Evolutionary conservation across 2,329 filamentous ascomycete species (phyloP), one percentile per base, ranked within the genome.

Genomic region (Sporothrix euskadiensis): DNA sequence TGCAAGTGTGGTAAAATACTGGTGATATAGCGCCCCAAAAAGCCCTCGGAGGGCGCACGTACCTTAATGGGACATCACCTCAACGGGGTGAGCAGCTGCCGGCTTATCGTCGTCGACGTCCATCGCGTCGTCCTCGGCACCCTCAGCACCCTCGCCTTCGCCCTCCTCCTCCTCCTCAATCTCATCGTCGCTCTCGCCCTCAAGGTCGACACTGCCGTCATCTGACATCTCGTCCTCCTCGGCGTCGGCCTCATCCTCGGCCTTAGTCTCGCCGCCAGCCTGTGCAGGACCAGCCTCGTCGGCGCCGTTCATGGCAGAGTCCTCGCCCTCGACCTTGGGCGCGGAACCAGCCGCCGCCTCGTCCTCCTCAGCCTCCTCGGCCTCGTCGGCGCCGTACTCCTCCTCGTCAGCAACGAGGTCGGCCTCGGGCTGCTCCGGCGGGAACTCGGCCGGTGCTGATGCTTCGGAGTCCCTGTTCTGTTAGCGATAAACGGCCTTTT

Each of bases 391-490:
- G 75, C 95, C 96, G 80, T 99, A 99, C 77, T 92, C 89, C 35
- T 92, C 91, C 78, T 97, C 96, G 78, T 98, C 95, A 59, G 92
- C 92, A 70, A 89, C 87, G 61, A 91, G 87, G 80, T 99, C 97
- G 71, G 94, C 96, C 82, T 99, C 96, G 57, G 96, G 96, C 84
- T 99, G 96, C 82, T 99, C 96, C 75, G 96, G 97, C 41, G 96
- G 96, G 82, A 93, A 99, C 83, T 99, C 95, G 76, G 96, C 91
- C 2, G 96, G 96, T 41, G 96, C 96, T 81, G 94, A 96, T 77
- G 94, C 95, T 80, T 99, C 96, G n/a, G 93, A 96, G 81, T 99
- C 96, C 94, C 94, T 98, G 4, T 19, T 16, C 35, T 35, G 35
- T 35, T 35, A 35, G 35, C 35, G 35, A 35, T 35, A 2, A 35